These are phyloP conservation scores for Paecilomyces formosus DNA, from an alignment of 2,329 filamentous ascomycete genomes.

Conservation along the genomic window DNA sequence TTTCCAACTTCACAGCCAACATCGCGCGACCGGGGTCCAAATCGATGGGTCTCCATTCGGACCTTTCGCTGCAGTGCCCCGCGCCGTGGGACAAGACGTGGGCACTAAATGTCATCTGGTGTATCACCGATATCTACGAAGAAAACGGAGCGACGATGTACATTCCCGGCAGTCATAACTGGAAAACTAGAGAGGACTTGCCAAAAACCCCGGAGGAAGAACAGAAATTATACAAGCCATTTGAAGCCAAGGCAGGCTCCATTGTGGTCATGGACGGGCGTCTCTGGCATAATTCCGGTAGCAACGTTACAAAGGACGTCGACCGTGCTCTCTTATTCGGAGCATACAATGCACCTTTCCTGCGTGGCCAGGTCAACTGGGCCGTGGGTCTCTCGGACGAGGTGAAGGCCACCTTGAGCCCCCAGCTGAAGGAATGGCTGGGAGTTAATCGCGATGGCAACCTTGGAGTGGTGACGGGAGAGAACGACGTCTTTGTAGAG, in stretches of 20 bases:
- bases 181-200: neutral
- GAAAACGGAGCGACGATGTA: constrained; percentile 21
- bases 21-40: constrained; percentile 25
- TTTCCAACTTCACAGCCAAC: constrained; percentile 30
- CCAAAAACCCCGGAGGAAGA: constrained; percentile 11
- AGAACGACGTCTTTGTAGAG: neutral
- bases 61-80: constrained; percentile 24
- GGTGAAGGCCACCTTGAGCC: constrained; percentile 14
- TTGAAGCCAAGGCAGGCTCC: constrained; percentile 24
- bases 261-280: constrained; percentile 26
- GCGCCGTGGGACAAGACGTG: constrained; percentile 22
- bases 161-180: neutral
- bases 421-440: constrained; percentile 21
- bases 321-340: constrained; percentile 26
- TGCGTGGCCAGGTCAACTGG: constrained; percentile 26
- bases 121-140: constrained; percentile 19
- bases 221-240: constrained; percentile 18
- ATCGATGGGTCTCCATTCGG: constrained; percentile 26
- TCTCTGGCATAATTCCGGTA: constrained; percentile 27
- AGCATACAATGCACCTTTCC: constrained; percentile 22
- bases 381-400: constrained; percentile 20
- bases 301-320: constrained; percentile 21
- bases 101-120: constrained; percentile 23
- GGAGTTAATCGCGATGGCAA: constrained; percentile 7
- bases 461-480: constrained; percentile 1